A percentile compares a stretch with the other conserved stretches of the same genome.
Evolutionary conservation across 768 basidiomycete genomes (phyloP).

Genomic region (Leccinum disarticulatum): DNA sequence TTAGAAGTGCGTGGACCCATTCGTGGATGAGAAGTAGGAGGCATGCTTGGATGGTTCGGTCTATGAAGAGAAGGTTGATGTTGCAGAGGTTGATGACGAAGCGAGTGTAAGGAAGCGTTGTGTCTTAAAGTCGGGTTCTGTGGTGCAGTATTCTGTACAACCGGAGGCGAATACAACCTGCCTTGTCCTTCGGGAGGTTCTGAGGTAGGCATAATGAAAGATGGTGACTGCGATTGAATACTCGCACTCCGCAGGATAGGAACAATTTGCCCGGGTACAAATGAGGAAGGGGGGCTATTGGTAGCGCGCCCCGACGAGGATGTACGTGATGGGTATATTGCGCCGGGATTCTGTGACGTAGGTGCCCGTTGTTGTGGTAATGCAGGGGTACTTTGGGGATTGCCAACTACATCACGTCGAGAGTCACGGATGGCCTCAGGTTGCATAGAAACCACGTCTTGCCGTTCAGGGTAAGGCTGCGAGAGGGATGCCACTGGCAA

Average conservation of each 20-base stretch:
- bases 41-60: slow-evolving; percentile 12
- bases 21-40: slow-evolving; percentile 20
- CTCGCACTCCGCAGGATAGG: slow-evolving; percentile 42
- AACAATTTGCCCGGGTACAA: slow-evolving; percentile 36
- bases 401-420: slow-evolving; percentile 4
- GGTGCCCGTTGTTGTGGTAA: slow-evolving; percentile 18
- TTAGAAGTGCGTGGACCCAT: slow-evolving; percentile 10
- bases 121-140: slow-evolving; percentile 21
- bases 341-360: slow-evolving; percentile 19
- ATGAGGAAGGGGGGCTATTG: slow-evolving; percentile 33
- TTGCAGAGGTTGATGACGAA: slow-evolving; percentile 30
- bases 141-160: slow-evolving; percentile 3
- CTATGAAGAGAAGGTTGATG: slow-evolving; percentile 16
- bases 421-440: slow-evolving; percentile 6
- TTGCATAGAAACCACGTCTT: slow-evolving; percentile 1
- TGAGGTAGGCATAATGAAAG: slow-evolving; percentile 20
- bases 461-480: slow-evolving; percentile 6
- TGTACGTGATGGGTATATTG: slow-evolving; percentile 22
- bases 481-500: slow-evolving; percentile 4
- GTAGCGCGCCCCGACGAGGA: slow-evolving; percentile 21
- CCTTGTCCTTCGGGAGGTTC: slow-evolving; percentile 22
- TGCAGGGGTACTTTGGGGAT: slow-evolving; percentile 2
- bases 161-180: slow-evolving; percentile 17
- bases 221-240: slow-evolving; percentile 27
- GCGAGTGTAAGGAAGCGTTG: slow-evolving; percentile 26